Conservation (phyloP, 768 basidiomycete genomes). For the Rhodotorula toruloides region DNA sequence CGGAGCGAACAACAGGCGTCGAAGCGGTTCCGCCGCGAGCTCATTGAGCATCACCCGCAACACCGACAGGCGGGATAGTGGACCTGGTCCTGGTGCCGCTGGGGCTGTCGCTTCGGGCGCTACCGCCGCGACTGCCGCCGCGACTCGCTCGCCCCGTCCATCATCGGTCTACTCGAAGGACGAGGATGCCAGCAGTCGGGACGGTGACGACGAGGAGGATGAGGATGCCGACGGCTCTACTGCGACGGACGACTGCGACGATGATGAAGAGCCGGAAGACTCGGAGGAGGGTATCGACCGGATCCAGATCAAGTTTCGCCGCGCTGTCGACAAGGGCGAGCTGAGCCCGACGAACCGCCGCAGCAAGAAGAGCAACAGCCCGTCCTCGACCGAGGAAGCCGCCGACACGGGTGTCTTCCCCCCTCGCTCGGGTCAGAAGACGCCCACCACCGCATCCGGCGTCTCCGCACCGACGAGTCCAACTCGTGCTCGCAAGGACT, state of each 20-base stretch:
- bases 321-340: background rate
- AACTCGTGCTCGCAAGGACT: slow-evolving; percentile 10
- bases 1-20: too few species aligned
- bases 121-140: background rate
- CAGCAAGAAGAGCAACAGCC: background rate
- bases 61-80: too few species aligned
- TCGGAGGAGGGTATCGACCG: slow-evolving; percentile 37
- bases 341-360: slow-evolving; percentile 31
- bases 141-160: background rate
- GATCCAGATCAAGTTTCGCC: slow-evolving; percentile 24
- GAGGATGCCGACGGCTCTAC: slow-evolving; percentile 17
- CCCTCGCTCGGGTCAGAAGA: background rate
- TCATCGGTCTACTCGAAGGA: background rate
- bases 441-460: background rate
- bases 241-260: background rate
- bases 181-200: slow-evolving; percentile 24
- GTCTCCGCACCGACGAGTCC: background rate
- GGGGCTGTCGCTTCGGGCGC: background rate
- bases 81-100: too few species aligned
- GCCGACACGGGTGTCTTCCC: background rate
- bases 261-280: slow-evolving; percentile 26
- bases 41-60: too few species aligned
- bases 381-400: slow-evolving; percentile 7
- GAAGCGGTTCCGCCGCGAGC: slow-evolving; percentile 1
- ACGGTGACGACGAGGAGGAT: slow-evolving; percentile 38